Evolutionary conservation across 441 rosid genomes (phyloP), one percentile per base, ranked within the genome.

Genomic region (Populus tomentosa): DNA sequence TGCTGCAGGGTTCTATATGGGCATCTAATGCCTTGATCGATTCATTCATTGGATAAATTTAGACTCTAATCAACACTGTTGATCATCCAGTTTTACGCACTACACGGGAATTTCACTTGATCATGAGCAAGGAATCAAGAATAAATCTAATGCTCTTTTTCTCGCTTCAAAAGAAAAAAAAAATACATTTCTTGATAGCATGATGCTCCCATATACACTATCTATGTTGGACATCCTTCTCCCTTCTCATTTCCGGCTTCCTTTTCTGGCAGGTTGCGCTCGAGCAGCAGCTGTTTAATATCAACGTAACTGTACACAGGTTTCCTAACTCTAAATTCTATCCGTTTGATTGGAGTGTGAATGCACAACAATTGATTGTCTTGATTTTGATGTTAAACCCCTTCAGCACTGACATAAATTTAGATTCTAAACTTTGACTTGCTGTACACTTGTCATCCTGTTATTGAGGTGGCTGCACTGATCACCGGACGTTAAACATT

Each of bases 401-500:
- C 42, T 38, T 38, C 23, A 14, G 56, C 23, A 28, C 32, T 68
- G 8, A 67, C 61, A 18, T 2, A 66, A 38, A 11, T 68, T 33
- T 14, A 3, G 67, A 21, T 28, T 6, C 11, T n/a, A 30, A 26
- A 21, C 59, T 28, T 28, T 28, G 30, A 28, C 30, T 28, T 28
- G 3, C 30, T 28, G 30, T 28, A 28, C 30, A 28, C 30, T 28
- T 24, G 13, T 4, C 6, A 64, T 62, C 50, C 56, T 71, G 36
- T 32, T 38, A 24, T 46, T 1, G 30, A 26, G 65, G 23, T 50
- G 30, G 46, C 33, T 23, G 14, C 24, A 5, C 42, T 14, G 6
- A 32, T 82, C 78, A 85, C 32, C 18, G 77, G 32, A 83, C 65
- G 30, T 71, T 81, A 70, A 85, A 87, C 93, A 10, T 77, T 82